phyloP scores from a whole-genome alignment of 768 basidiomycete genomes.

The Cystobasidium ongulense region DNA sequence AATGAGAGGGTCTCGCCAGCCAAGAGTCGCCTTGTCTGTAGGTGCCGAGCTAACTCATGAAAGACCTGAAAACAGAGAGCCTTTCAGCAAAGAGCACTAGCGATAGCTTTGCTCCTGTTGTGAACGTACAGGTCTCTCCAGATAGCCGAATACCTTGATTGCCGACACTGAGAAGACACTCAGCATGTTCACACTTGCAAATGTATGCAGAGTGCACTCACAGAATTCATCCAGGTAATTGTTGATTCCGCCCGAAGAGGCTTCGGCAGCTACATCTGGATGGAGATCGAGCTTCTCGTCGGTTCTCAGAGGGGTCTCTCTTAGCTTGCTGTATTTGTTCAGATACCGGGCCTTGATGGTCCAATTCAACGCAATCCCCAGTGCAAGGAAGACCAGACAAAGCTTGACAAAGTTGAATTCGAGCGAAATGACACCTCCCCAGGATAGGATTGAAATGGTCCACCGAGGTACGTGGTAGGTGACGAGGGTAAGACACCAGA shows the following conservation, averaged over 20 bases:
- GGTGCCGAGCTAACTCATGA: slow-evolving; percentile 89
- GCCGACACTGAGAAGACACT: slow-evolving; percentile 53
- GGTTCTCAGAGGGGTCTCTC: slow-evolving; percentile 43
- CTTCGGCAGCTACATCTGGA: slow-evolving; percentile 71
- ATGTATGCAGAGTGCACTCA: slow-evolving; percentile 8
- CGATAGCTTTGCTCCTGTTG: too few species aligned
- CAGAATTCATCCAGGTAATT: slow-evolving; percentile 96
- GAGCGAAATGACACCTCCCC: slow-evolving; percentile 21
- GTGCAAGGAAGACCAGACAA: background rate
- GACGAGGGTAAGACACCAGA: slow-evolving; percentile 15
- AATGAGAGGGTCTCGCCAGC: slow-evolving; percentile 90
- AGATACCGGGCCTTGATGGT: slow-evolving; percentile 30
- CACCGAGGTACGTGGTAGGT: slow-evolving; percentile 27
- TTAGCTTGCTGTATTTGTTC: slow-evolving; percentile 45
- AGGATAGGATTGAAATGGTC: slow-evolving; percentile 2
- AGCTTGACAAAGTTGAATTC: slow-evolving; percentile 29
- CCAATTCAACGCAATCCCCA: slow-evolving; percentile 24
- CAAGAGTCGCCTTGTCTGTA: slow-evolving; percentile 88
- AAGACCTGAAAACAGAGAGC: slow-evolving; percentile 60
- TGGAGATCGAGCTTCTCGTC: slow-evolving; percentile 50
- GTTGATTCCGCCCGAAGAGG: slow-evolving; percentile 66
- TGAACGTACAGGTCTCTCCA: slow-evolving; percentile 75
- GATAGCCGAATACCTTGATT: slow-evolving; percentile 91
- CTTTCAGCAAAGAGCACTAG: background rate
- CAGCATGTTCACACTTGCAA: background rate